Conservation (phyloP, 257 asterid species). For the Jacaranda copaia region DNA sequence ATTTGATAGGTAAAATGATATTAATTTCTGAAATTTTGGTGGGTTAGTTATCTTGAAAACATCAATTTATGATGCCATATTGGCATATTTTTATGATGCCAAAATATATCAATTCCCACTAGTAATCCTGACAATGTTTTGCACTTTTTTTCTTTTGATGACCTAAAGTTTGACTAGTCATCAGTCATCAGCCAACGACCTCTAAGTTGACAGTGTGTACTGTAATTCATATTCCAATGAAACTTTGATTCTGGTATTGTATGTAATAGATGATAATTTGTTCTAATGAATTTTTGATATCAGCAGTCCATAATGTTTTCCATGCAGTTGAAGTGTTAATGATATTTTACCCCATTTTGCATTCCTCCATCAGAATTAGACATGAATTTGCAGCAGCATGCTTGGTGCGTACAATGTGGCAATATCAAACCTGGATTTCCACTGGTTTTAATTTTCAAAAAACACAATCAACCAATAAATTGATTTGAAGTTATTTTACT, state of each 20-base stretch:
- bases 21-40: neutral
- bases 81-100: neutral
- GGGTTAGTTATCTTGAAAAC: neutral
- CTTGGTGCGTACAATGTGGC: neutral
- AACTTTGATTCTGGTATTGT: neutral
- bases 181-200: neutral
- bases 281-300: neutral
- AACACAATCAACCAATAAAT: neutral
- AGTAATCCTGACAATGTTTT: neutral
- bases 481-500: neutral
- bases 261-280: neutral
- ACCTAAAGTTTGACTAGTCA: neutral
- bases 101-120: constrained; percentile 1
- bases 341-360: neutral
- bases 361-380: neutral
- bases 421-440: neutral
- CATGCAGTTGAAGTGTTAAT: neutral
- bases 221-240: neutral
- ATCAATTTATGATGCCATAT: neutral
- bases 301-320: constrained; percentile 9
- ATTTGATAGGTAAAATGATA: neutral
- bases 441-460: constrained; percentile 7
- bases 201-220: neutral
- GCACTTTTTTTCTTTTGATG: neutral
- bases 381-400: constrained; percentile 10